Percentiles rank a stretch among this genome's conserved stretches.
Conservation (phyloP, 2,329 filamentous ascomycete genomes). For the Cytospora chrysosperma region DNA sequence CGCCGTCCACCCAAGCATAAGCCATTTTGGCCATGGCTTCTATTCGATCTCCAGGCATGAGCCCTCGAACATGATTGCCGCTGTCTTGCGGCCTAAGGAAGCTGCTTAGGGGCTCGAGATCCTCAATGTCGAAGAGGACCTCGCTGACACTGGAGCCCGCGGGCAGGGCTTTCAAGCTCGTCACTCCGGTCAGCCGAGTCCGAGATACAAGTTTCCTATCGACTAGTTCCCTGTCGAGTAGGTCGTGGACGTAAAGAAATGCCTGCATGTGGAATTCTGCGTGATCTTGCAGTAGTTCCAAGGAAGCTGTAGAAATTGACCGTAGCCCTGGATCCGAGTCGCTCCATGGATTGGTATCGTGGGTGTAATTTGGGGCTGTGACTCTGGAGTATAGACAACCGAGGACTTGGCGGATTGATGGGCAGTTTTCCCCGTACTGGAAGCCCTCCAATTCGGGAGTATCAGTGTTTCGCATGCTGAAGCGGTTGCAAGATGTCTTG, state of each 20-base stretch:
- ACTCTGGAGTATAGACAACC: neutral
- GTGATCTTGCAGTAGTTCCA: neutral
- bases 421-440: neutral
- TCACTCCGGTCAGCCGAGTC: neutral
- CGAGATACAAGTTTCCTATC: neutral
- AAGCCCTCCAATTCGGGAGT: neutral
- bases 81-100: neutral
- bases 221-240: neutral
- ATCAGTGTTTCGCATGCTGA: neutral
- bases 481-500: neutral
- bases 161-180: neutral
- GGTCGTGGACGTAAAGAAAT: neutral
- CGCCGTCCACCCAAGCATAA: neutral
- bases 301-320: neutral
- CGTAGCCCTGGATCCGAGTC: neutral
- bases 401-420: neutral
- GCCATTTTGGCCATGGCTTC: neutral
- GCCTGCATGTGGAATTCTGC: neutral
- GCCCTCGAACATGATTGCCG: neutral
- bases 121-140: neutral
- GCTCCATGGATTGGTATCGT: constrained; percentile 1
- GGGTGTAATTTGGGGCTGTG: neutral
- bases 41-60: neutral
- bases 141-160: neutral
- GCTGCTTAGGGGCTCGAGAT: neutral